Base-by-base conservation (phyloP, 768 basidiomycete species). In the Mycena epipterygia region DNA sequence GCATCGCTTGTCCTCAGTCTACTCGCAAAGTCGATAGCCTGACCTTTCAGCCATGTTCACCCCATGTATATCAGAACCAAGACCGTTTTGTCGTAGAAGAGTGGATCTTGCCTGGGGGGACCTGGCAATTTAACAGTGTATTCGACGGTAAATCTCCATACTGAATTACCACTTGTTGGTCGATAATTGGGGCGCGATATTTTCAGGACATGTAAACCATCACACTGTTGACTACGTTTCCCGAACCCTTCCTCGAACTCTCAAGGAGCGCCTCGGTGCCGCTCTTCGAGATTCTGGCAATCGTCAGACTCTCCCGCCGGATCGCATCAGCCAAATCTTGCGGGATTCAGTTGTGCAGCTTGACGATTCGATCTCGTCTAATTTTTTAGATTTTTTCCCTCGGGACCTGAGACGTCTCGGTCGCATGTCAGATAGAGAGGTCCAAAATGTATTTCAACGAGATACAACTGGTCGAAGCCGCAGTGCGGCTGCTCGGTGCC, bases 131-230 rank as follows among this genome's bases (percentile, higher is more conserved):
- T 48, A 75, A 75, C 64, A 78, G 73, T 17, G 76, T 84, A 13
- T 80, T 84, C 46, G 83, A 84, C 69, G 83, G 83, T 79, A 62
- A 59, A 73, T 69, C 68, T 46, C 19, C 33, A 16, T 25, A 16
- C 35, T 25, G 12, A 21, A 19, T 57, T 60, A 32, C n/a, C 29
- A 48, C 21, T 61, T 35, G 11, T 61, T 37, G 52, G 33, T 48
- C 79, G 25, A 81, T 82, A 59, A 78, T 79, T 21, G 67, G 72
- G 32, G 35, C 27, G 21, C 23, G 59, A 67, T 9, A 19, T 37
- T 58, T 62, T 5, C 60, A 88, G 87, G 87, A 58, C 87, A 89
- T 64, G 84, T 83, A 53, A 85, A 86, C 65, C 81, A 84, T 69
- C 79, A 86, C 42, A 86, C 85, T 6, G 88, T 87, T 29, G 82